Conservation (phyloP, 345 rosid species). For the Alliaria petiolata region DNA sequence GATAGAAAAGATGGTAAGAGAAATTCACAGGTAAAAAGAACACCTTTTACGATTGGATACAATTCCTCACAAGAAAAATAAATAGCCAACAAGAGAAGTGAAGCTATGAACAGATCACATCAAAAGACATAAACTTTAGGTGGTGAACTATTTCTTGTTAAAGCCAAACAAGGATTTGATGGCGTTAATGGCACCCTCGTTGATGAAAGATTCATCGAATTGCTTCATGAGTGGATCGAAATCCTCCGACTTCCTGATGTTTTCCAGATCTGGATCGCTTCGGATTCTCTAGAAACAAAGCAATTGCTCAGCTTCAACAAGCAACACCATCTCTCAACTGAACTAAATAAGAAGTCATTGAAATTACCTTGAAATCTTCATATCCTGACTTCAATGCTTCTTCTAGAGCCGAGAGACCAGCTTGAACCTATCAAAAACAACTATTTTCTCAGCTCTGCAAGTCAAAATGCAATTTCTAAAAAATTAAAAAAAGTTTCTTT, state of each 20-base stretch:
- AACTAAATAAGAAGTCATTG: background rate
- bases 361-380: constrained; percentile 83
- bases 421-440: constrained; percentile 52
- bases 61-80: constrained; percentile 10
- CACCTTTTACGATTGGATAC: background rate
- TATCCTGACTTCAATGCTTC: constrained; percentile 81
- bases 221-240: constrained; percentile 71
- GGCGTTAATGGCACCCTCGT: constrained; percentile 89
- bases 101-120: constrained; percentile 30
- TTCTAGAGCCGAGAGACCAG: constrained; percentile 87
- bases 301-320: constrained; percentile 2
- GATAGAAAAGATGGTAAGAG: background rate
- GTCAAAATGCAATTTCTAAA: background rate
- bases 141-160: constrained; percentile 51
- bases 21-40: background rate
- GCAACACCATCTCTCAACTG: constrained; percentile 1
- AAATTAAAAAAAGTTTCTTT: background rate
- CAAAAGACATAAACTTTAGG: constrained; percentile 2
- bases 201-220: constrained; percentile 93
- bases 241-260: constrained; percentile 51
- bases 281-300: constrained; percentile 65
- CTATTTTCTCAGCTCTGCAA: background rate
- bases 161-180: constrained; percentile 87
- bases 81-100: constrained; percentile 16
- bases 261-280: constrained; percentile 78